Conservation (phyloP, 1,284 basidiomycete genomes). For the Cutaneotrichosporon arboriforme region DNA sequence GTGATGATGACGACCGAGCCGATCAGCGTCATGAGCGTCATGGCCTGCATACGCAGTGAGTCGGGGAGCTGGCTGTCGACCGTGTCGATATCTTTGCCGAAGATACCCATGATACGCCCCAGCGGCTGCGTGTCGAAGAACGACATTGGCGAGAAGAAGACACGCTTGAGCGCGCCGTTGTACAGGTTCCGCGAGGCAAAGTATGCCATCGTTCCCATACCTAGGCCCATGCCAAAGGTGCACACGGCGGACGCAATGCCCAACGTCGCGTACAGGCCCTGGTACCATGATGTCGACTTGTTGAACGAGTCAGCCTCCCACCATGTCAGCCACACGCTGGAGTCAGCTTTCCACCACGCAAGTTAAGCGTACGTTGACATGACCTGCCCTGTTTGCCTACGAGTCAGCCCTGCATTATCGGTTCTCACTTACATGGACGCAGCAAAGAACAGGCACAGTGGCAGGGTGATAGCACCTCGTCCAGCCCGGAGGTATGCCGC, state of each 20-base stretch:
- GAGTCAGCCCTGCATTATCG: not conserved
- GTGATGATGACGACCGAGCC: constrained; percentile 63
- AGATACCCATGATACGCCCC: constrained; percentile 61
- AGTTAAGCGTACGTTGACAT: constrained; percentile 28
- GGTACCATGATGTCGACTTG: constrained; percentile 55
- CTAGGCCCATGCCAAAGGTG: constrained; percentile 59
- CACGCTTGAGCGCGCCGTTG: constrained; percentile 54
- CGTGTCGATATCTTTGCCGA: constrained; percentile 61
- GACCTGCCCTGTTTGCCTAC: constrained; percentile 55
- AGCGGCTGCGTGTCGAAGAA: constrained; percentile 65
- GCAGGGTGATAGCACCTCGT: constrained; percentile 56
- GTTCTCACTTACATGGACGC: constrained; percentile 51
- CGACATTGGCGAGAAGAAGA: constrained; percentile 64
- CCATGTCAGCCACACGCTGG: constrained; percentile 57
- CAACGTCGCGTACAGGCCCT: constrained; percentile 64
- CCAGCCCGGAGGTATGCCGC: constrained; percentile 62
- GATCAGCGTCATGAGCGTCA: constrained; percentile 40
- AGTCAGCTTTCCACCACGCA: too few species aligned
- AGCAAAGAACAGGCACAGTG: constrained; percentile 57
- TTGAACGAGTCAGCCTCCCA: constrained; percentile 57
- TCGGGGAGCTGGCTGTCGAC: constrained; percentile 64
- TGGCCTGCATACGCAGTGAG: constrained; percentile 56
- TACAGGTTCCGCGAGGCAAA: constrained; percentile 60
- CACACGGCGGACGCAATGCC: constrained; percentile 55
- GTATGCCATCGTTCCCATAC: constrained; percentile 57